A percentile compares a stretch with the other conserved stretches of the same genome.
Conservation (phyloP, 2,329 filamentous ascomycete genomes). For the Pseudofabraea citricarpa region DNA sequence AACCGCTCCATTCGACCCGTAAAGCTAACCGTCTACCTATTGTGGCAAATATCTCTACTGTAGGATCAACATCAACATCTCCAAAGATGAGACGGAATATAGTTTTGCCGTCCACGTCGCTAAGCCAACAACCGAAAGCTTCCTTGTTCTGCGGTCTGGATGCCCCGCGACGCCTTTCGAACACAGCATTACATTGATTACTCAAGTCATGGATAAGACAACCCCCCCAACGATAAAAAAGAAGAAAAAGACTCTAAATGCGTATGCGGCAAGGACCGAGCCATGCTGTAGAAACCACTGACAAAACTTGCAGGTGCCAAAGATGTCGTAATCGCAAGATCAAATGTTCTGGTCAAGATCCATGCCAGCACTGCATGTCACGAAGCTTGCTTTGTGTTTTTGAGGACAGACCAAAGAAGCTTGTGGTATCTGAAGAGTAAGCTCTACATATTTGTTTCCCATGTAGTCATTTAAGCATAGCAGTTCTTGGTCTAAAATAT, state of each 20-base stretch:
- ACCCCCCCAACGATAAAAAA: background rate
- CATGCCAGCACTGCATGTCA: background rate
- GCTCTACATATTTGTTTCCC: no score
- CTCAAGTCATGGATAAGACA: slow-evolving; percentile 2
- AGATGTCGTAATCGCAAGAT: slow-evolving; percentile 2
- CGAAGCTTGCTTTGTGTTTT: background rate
- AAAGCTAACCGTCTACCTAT: no score
- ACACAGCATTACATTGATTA: no score
- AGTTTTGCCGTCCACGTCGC: no score
- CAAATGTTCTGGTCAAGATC: slow-evolving; percentile 1
- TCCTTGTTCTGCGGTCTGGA: no score
- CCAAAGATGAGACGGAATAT: no score
- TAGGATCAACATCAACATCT: no score
- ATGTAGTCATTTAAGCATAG: background rate
- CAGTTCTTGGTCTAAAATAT: background rate
- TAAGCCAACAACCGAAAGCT: no score
- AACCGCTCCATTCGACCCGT: no score
- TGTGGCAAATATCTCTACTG: no score
- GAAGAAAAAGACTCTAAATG: slow-evolving; percentile 2
- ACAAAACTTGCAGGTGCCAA: background rate
- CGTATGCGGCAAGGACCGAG: no score
- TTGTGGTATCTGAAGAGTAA: slow-evolving; percentile 1
- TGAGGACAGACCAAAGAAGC: slow-evolving; percentile 2
- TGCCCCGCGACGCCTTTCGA: no score
- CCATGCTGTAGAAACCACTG: background rate